Evolutionary conservation across 768 basidiomycete species (phyloP).

Genomic region (Pholiota microspora): DNA sequence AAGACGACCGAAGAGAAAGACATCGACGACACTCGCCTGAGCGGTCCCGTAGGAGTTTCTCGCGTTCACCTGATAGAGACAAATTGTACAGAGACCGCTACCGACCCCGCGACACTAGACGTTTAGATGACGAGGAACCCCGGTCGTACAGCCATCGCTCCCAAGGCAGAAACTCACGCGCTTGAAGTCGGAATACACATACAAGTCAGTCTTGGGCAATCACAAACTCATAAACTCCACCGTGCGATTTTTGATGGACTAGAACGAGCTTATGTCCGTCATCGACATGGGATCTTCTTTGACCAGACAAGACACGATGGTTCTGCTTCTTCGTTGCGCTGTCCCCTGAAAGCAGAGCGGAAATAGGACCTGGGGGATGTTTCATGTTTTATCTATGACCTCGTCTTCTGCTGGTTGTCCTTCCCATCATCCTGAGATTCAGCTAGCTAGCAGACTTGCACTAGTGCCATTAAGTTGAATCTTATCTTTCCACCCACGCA

Average conservation of each 20-base stretch:
- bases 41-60: slow-evolving; percentile 12
- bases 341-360: neutral
- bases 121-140: slow-evolving; percentile 15
- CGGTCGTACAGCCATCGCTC: slow-evolving; percentile 10
- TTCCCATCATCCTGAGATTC: neutral
- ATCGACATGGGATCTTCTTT: neutral
- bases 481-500: neutral
- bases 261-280: slow-evolving; percentile 1
- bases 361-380: neutral
- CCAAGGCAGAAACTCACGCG: slow-evolving; percentile 14
- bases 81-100: slow-evolving; percentile 12
- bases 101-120: neutral
- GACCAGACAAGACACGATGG: neutral
- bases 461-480: neutral
- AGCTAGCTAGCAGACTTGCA: neutral
- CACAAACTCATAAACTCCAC: neutral
- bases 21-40: slow-evolving; percentile 15
- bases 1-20: slow-evolving; percentile 16
- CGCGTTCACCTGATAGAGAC: slow-evolving; percentile 14
- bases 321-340: neutral
- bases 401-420: neutral
- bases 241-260: slow-evolving; percentile 1
- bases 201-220: neutral
- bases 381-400: neutral
- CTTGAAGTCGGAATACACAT: neutral